Conservation (phyloP, 1,284 basidiomycete genomes). For the Microbotryum violaceum region DNA sequence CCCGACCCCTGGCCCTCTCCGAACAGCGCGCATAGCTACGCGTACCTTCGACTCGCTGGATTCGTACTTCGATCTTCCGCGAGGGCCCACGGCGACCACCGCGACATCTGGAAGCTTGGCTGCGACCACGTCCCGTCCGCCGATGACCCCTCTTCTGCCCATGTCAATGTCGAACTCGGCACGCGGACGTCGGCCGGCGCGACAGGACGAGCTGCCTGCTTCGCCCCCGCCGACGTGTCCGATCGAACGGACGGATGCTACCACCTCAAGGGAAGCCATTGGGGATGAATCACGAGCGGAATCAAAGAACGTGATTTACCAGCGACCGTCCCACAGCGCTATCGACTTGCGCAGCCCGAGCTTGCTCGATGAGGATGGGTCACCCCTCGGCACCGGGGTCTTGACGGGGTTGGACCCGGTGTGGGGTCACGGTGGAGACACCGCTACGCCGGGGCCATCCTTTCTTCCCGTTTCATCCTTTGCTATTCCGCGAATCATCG, state of each 20-base stretch:
- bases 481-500: no score
- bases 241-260: background rate
- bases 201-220: conserved; percentile 10
- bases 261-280: background rate
- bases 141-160: conserved; percentile 24
- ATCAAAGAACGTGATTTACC: conserved; percentile 3
- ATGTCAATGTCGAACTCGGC: conserved; percentile 22
- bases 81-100: conserved; percentile 2
- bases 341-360: conserved; percentile 22
- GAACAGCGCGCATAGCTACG: conserved; percentile 16
- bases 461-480: conserved; percentile 10
- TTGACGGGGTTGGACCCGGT: conserved; percentile 20
- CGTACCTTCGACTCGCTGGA: conserved; percentile 4
- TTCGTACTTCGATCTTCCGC: conserved; percentile 34
- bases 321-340: conserved; percentile 17
- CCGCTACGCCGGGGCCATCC: conserved; percentile 13
- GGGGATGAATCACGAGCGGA: no score
- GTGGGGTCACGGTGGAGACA: conserved; percentile 11
- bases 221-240: background rate
- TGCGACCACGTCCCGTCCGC: background rate
- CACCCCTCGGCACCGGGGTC: conserved; percentile 18
- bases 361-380: conserved; percentile 17
- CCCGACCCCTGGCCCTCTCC: conserved; percentile 28
- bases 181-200: conserved; percentile 17
- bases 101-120: background rate